phyloP scores from a whole-genome alignment of 2,329 filamentous ascomycete genomes.

The Botrytis sinoallii region DNA sequence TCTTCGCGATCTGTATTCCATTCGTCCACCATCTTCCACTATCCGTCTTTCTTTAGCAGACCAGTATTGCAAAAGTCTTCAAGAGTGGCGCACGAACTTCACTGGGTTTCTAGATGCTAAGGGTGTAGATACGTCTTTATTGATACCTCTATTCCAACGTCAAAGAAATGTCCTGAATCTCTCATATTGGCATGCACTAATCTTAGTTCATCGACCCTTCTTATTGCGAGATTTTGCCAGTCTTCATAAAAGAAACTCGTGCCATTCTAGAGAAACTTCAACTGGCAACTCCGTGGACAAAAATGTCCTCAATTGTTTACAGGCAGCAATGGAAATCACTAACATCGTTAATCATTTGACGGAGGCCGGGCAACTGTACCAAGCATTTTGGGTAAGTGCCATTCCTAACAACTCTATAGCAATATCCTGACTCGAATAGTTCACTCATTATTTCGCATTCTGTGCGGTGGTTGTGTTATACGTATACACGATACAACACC shows the following conservation, averaged over 20 bases:
- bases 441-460: constrained; percentile 46
- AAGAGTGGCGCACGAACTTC: constrained; percentile 46
- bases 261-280: constrained; percentile 18
- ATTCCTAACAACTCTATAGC: neutral
- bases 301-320: constrained; percentile 39
- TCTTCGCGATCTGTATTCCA: constrained; percentile 45
- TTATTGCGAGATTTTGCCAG: constrained; percentile 36
- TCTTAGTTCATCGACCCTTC: constrained; percentile 39
- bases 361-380: constrained; percentile 40
- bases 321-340: constrained; percentile 42
- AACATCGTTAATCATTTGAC: constrained; percentile 42
- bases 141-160: constrained; percentile 49
- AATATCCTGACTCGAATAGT: constrained; percentile 26
- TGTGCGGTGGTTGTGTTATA: constrained; percentile 46
- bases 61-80: constrained; percentile 44
- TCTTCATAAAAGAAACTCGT: constrained; percentile 22
- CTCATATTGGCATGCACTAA: constrained; percentile 39
- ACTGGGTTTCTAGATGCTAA: constrained; percentile 44
- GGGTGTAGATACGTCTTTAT: constrained; percentile 43
- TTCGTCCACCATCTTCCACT: constrained; percentile 35
- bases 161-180: constrained; percentile 40
- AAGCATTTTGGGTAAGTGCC: constrained; percentile 42
- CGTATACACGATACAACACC: constrained; percentile 44
- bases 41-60: constrained; percentile 40
- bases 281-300: constrained; percentile 27